Percentiles rank a stretch among this genome's conserved stretches.
Evolutionary conservation across 371 early-diverging fungal genomes (phyloP).

Genomic region (Mortierella sp.): DNA sequence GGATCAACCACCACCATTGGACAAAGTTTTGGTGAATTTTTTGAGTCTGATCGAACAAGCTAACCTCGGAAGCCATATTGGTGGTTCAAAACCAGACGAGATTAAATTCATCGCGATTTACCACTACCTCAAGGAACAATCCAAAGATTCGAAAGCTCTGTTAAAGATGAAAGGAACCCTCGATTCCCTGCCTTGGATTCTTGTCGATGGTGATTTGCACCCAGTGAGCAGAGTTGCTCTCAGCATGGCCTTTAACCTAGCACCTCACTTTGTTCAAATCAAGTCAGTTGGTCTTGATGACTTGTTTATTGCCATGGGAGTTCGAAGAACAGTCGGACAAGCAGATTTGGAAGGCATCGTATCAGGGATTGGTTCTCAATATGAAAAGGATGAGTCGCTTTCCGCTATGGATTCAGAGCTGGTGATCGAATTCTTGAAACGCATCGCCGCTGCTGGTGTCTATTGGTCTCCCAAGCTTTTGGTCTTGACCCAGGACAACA

Average conservation of each 20-base stretch:
- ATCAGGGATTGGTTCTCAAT: background rate
- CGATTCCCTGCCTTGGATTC: constrained; percentile 19
- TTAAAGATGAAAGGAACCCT: constrained; percentile 1
- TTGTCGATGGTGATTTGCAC: constrained; percentile 13
- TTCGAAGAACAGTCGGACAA: constrained; percentile 11
- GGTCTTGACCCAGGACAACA: constrained; percentile 10
- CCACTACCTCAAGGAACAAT: background rate
- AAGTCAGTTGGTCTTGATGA: background rate
- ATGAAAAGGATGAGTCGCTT: background rate
- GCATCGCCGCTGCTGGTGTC: background rate
- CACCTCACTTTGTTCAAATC: constrained; percentile 24
- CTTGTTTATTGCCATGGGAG: constrained; percentile 32
- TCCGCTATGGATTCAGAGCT: constrained; percentile 12
- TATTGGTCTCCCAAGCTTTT: constrained; percentile 1
- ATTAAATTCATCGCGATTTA: constrained; percentile 9
- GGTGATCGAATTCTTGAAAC: constrained; percentile 9
- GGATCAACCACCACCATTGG: constrained; percentile 23
- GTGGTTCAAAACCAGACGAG: background rate
- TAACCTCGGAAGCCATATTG: background rate
- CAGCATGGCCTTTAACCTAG: constrained; percentile 11
- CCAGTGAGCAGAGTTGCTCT: constrained; percentile 20
- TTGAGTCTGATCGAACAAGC: background rate
- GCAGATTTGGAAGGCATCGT: constrained; percentile 19
- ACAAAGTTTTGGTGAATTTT: constrained; percentile 14
- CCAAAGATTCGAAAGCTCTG: background rate